Base-by-base conservation (phyloP, 192 early-diverging fungal species). In the Helicostylum pulchrum region DNA sequence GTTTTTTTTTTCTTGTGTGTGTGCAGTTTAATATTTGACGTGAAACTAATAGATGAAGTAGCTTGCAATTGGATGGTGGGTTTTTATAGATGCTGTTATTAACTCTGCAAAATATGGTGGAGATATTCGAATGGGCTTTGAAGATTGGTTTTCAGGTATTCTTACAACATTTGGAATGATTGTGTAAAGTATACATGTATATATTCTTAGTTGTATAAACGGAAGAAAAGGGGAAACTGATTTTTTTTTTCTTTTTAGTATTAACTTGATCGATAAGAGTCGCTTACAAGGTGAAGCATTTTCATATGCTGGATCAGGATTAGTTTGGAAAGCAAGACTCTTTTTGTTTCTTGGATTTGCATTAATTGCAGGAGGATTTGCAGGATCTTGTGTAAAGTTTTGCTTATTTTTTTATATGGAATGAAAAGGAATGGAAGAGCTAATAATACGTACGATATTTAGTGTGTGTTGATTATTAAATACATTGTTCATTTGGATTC, bases 51-150 rank as follows among this genome's bases (percentile, higher is more conserved):
- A 39, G 9, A 39, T 39, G 3, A 39, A 17, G 14, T 56, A 85
- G 83, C 77, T 85, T 65, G 83, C 81, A 2, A 54, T 83, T 46
- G 83, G 83, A 11, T 85, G 83, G 83, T 85, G 83, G 83, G 75
- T 79, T 30, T 85, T 85, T 67, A 75, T 85, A n/a, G 83, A 85
- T 57, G 79, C 81, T 17, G 73, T 80, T 20, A 76, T 77, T 19
- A 55, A 63, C 43, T 75, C 81, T n/a, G 53, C 51, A 23, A 58
- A 45, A 14, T 26, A 46, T 31, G 64, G 62, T 12, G 64, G 72
- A 4, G 7, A 34, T 7, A 69, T 73, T 2, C 62, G 36, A 19
- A 76, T 81, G 46, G 74, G 75, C n/a, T 81, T 85, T 60, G 83
- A 80, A 17, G 83, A 85, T 52, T 85, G 83, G 83, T 76, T 81